These are phyloP conservation scores for Westerdykella sp. DNA, from an alignment of 2,329 filamentous ascomycete genomes.

Conservation along the genomic window DNA sequence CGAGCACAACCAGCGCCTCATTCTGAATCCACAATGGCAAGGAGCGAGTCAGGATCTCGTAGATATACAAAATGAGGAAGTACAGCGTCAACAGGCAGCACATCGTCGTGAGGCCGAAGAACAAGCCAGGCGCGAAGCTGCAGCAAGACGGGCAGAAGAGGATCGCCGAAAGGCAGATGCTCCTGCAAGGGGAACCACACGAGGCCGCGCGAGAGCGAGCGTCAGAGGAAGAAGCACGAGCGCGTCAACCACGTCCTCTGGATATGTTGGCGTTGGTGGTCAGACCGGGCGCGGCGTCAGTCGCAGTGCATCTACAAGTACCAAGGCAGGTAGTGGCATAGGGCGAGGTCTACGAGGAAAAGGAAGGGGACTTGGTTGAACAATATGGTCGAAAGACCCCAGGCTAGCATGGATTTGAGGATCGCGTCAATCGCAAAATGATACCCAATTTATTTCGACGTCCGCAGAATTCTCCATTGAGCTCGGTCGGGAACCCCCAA, in stretches of 20 bases:
- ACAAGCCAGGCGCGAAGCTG: constrained; percentile 68
- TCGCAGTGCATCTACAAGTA: constrained; percentile 40
- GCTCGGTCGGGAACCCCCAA: no score
- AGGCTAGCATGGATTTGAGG: no score
- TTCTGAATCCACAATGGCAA: constrained; percentile 83
- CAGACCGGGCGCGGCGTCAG: constrained; percentile 45
- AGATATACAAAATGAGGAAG: constrained; percentile 77
- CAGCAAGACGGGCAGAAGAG: constrained; percentile 48
- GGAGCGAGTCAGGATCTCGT: constrained; percentile 78
- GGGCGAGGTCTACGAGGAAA: constrained; percentile 37
- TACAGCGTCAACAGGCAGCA: constrained; percentile 66
- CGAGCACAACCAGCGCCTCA: constrained; percentile 90
- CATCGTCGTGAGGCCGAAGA: constrained; percentile 73
- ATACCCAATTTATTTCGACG: no score
- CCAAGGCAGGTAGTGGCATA: constrained; percentile 40
- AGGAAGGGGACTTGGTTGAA: constrained; percentile 24
- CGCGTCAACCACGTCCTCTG: constrained; percentile 24
- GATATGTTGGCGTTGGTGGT: constrained; percentile 41
- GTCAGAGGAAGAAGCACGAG: constrained; percentile 27
- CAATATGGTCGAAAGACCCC: neutral
- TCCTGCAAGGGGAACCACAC: constrained; percentile 40
- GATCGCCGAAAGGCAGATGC: constrained; percentile 56
- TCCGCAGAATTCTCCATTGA: no score
- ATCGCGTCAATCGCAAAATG: no score
- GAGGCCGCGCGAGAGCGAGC: constrained; percentile 33